Base-by-base conservation (phyloP, 768 basidiomycete genomes). In the Lactifluus echinatus region DNA sequence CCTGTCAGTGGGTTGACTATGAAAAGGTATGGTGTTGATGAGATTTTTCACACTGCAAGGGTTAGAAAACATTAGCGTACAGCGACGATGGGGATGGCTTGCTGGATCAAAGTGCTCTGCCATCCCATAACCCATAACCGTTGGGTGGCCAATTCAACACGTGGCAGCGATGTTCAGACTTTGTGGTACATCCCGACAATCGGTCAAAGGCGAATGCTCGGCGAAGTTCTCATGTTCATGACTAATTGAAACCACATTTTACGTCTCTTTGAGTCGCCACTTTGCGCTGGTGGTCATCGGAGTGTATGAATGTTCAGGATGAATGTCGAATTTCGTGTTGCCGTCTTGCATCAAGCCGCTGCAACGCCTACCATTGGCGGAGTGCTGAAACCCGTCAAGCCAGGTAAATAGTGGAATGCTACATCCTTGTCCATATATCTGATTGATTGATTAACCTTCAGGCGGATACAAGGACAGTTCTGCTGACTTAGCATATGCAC, bases 1-100 rank as follows among this genome's bases (percentile, higher is more conserved):
- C 80, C 78, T 0, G 80, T 83, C 55, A 93, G 77, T 2, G 91
- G 90, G 66, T 93, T 93, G 67, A 80, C 90, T 93, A 46, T 65
- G 11, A 52, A n/a, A 52, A 24, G 14, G 33, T n/a, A n/a, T 23
- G 28, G 15, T 15, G 11, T 15, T 10, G 2, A 31, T 15, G 45
- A 54, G 50, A 21, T 24, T 19, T 21, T 40, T 40, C 39, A 40
- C 8, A 12, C n/a, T n/a, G n/a, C n/a, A 3, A 10, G 10, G 8
- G 37, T 8, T 37, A 21, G 46, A 59, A 28, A 59, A 39, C 28
- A 45, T 17, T 37, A 50, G 24, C 58, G 40, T 44, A 59, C 58
- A 50, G 39, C 58, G 58, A 24, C 58, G 53, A 26, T 59, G 58
- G 3, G 58, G 47, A n/a, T 59, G 58, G 2, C 21, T 39, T 39